Evolutionary conservation across 805 yeast species (phyloP).

Genomic region (Pichia scutulata): DNA sequence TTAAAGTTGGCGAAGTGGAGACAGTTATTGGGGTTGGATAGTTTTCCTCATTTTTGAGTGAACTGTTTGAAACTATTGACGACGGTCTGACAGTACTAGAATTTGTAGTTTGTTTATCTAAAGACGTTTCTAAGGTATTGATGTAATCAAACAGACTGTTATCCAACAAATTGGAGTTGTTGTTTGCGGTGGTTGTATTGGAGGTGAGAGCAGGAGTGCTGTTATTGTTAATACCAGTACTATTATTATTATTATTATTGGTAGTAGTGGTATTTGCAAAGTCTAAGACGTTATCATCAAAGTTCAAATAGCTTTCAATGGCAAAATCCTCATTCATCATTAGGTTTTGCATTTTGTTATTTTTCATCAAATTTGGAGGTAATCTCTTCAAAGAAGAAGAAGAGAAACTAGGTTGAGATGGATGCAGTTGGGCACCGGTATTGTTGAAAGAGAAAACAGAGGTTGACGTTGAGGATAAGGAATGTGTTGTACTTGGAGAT

Average conservation of each 20-base stretch:
- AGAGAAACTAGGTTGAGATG: neutral
- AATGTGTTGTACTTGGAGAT: neutral
- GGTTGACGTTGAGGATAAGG: neutral
- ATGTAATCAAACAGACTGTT: conserved; percentile 19
- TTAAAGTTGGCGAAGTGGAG: conserved; percentile 12
- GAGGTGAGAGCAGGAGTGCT: no score
- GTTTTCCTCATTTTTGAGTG: neutral
- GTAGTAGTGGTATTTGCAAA: conserved; percentile 8
- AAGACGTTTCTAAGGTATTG: conserved; percentile 27
- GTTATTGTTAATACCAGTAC: neutral
- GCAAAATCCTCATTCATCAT: conserved; percentile 20
- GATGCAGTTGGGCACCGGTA: neutral
- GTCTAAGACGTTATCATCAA: conserved; percentile 24
- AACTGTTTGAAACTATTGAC: neutral
- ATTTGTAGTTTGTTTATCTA: conserved; percentile 21
- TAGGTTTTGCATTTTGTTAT: conserved; percentile 3
- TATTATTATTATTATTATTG: neutral
- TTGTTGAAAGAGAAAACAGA: neutral
- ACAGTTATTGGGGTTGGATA: conserved; percentile 13
- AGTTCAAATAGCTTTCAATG: conserved; percentile 27
- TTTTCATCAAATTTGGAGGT: conserved; percentile 6
- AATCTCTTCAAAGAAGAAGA: conserved; percentile 4
- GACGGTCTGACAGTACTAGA: neutral
- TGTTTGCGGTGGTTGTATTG: neutral
- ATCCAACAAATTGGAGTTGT: neutral